Evolutionary conservation across 345 rosid species (phyloP), one percentile per base, ranked within the genome.

Genomic region (Gossypium stocksii): DNA sequence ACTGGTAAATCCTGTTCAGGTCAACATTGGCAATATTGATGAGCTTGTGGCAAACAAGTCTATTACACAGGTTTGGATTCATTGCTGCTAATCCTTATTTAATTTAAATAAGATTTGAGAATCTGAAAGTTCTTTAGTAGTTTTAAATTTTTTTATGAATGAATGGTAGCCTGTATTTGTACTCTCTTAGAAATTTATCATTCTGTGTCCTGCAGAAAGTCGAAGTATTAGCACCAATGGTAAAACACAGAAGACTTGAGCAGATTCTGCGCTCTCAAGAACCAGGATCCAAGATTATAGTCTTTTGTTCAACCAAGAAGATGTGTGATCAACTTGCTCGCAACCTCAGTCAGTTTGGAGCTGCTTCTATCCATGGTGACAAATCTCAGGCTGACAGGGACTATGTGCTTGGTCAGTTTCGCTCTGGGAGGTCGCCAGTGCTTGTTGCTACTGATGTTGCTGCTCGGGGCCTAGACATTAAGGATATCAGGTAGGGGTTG

Each of bases 11-110:
- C 97, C 99, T 82, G 92, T 91, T 70, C 99, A 93, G 83, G 99
- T 95, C 77, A 95, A 93, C 80, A 95, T 95, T 56, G 99, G 99
- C 74, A 95, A 90, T 72, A 94, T 89, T 57, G 93, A 95, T 67
- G 97, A 95, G 86, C 99, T 95, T 83, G 99, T 89, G 74, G 99
- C 99, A 46, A 95, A 93, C 86, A 95, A 93, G 89, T 91, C 99
- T 38, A 95, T 93, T 73, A 93, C 97, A 49, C 99, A 95, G 97
- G 99, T 93, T 63, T 77, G 79, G 48, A 60, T 44, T 23, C 63
- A 46, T 57, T 49, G 27, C 23, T 25, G 22, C 22, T 16, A 1
- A 11, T 34, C 54, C 51, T 69, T 17, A 19, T 74, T 67, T 48
- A 62, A 15, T 73, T 22, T 1, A 16, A 68, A 9, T 20, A n/a